Conservation (phyloP, 2,329 filamentous ascomycete genomes). For the Cladosporium colombiae region DNA sequence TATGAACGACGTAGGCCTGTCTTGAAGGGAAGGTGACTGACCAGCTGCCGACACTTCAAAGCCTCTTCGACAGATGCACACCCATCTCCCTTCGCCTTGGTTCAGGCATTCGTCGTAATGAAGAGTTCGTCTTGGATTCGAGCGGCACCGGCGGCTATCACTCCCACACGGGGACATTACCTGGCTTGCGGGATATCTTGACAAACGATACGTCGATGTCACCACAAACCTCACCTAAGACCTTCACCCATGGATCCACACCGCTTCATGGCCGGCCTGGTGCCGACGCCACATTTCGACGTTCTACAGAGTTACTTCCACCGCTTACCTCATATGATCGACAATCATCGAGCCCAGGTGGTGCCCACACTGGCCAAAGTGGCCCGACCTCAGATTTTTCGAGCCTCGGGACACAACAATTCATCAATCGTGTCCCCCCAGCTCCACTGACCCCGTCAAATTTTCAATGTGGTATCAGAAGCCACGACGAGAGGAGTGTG, state of each 20-base stretch:
- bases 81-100: no score
- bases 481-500: constrained; percentile 26
- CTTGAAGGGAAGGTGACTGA: no score
- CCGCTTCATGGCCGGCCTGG: constrained; percentile 8
- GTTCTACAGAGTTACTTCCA: constrained; percentile 27
- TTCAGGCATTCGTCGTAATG: no score
- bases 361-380: constrained; percentile 23
- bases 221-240: constrained; percentile 21
- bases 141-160: constrained; percentile 23
- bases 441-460: constrained; percentile 29
- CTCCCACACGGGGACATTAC: constrained; percentile 29
- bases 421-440: constrained; percentile 24
- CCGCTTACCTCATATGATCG: constrained; percentile 24
- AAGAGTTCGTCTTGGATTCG: no score
- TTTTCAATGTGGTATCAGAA: constrained; percentile 23
- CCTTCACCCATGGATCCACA: constrained; percentile 22
- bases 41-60: no score
- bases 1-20: no score
- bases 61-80: no score
- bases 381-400: constrained; percentile 30
- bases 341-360: constrained; percentile 22
- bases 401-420: constrained; percentile 32
- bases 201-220: constrained; percentile 24
- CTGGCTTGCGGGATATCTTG: constrained; percentile 35
- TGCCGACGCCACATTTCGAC: constrained; percentile 9